Evolutionary conservation across 371 early-diverging fungal species (phyloP), one percentile per base, ranked within the genome.

Genomic region (Homolaphlyctis polyrhiza): DNA sequence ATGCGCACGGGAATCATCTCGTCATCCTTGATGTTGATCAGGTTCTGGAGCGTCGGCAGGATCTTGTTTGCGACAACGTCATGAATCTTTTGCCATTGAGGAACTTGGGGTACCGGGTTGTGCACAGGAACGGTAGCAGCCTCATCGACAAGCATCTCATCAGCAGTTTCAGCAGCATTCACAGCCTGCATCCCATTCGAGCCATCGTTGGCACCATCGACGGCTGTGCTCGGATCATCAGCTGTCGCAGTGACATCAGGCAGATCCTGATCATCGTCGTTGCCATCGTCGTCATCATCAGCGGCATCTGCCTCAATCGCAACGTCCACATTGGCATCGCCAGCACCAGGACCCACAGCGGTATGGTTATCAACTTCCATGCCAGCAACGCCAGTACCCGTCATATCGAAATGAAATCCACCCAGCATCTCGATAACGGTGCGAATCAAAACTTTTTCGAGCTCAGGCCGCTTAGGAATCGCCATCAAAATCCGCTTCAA

Each of bases 321-420:
- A 36, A 36, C 36, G 23, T 25, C 55, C n/a, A n/a, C 34, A 8
- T 57, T 34, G 11, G 25, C 35, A 25, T 16, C 57, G 30, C 45
- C 48, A 25, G 57, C 68, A 36, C 63, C 66, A 27, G 52, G 28
- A 51, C 8, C 52, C 11, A 27, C 6, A 21, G 52, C 11, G n/a
- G 39, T 67, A 1, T 65, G 71, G 1, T 69, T 76, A 0, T 61
- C 73, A 13, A 75, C 77, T 0, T 63, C 69, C 3, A 57, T 63
- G 0, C 70, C 65, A 16, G 70, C 72, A n/a, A 50, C 72, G 73
- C 70, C 11, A 30, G 45, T 59, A 34, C 33, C 58, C 50, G 59
- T 48, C 47, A 93, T 63, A 66, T 94, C 89, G 74, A 93, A 95
- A 66, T 93, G 92, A 85, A 96, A 97, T 32, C 84, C 83, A 60